Percentiles rank a stretch among this genome's conserved stretches.
Conservation (phyloP, 148 eudicot genomes). For the Arbutus unedo region DNA sequence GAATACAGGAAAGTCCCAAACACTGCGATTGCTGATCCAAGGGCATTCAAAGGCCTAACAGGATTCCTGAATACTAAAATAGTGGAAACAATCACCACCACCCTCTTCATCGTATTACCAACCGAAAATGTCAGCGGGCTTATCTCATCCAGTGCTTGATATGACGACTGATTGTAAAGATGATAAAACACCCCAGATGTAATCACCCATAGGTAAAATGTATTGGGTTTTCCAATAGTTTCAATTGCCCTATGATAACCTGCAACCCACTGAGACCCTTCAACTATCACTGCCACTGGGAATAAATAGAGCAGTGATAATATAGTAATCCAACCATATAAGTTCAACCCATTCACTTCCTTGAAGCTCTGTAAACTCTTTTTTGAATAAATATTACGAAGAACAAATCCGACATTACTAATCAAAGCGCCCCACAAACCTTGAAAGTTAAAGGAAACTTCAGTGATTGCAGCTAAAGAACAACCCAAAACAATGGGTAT, state of each 20-base stretch:
- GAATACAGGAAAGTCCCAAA: constrained; percentile 88
- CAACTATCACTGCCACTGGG: constrained; percentile 74
- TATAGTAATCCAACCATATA: constrained; percentile 81
- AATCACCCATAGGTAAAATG: constrained; percentile 75
- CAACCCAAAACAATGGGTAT: constrained; percentile 86
- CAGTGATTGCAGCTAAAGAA: constrained; percentile 80
- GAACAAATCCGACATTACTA: constrained; percentile 84
- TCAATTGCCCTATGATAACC: constrained; percentile 75
- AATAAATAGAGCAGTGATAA: constrained; percentile 68
- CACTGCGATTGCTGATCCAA: constrained; percentile 81
- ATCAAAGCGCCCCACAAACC: constrained; percentile 91
- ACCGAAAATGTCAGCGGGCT: constrained; percentile 89
- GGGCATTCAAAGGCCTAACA: constrained; percentile 79
- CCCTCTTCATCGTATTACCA: constrained; percentile 93
- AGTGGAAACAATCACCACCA: constrained; percentile 73
- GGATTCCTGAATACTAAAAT: constrained; percentile 82
- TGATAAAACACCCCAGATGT: constrained; percentile 84
- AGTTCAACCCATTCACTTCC: constrained; percentile 81
- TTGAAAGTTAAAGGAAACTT: constrained; percentile 71
- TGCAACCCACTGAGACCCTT: constrained; percentile 81
- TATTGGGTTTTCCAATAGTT: constrained; percentile 48
- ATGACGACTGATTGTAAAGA: constrained; percentile 81
- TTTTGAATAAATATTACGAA: constrained; percentile 80
- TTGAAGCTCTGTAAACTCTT: constrained; percentile 73
- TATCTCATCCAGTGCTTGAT: constrained; percentile 83